Evolutionary conservation across 2,329 filamentous ascomycete species (phyloP).

Genomic region (Hymenotorrendiella dingleyae): DNA sequence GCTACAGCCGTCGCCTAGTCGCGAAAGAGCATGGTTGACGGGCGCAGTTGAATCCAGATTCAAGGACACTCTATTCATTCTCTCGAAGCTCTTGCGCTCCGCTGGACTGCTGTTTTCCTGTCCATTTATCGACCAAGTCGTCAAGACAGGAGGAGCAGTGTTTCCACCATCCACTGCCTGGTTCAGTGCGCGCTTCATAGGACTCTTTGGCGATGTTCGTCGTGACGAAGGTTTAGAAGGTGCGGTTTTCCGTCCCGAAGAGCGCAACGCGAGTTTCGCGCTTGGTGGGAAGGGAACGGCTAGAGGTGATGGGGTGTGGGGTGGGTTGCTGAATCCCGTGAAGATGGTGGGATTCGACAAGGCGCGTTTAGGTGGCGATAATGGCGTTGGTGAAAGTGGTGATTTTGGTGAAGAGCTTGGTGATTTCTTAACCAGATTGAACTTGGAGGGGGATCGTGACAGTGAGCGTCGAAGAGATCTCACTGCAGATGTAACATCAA

Average conservation of each 20-base stretch:
- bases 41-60: constrained; percentile 48
- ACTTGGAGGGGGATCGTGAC: constrained; percentile 91
- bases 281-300: constrained; percentile 61
- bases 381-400: constrained; percentile 52
- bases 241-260: constrained; percentile 54
- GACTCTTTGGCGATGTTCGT: constrained; percentile 73
- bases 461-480: constrained; percentile 80
- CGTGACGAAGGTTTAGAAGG: constrained; percentile 53
- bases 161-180: constrained; percentile 64
- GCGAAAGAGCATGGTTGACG: constrained; percentile 44
- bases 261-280: constrained; percentile 60
- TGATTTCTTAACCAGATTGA: constrained; percentile 52
- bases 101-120: constrained; percentile 42
- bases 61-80: constrained; percentile 40
- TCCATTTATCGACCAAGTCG: constrained; percentile 22
- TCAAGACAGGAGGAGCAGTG: constrained; percentile 42
- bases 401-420: constrained; percentile 44
- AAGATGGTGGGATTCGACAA: constrained; percentile 45
- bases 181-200: constrained; percentile 70
- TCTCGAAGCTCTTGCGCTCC: constrained; percentile 42
- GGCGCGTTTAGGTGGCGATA: constrained; percentile 40
- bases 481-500: constrained; percentile 76
- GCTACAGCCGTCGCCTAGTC: constrained; percentile 40
- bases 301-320: constrained; percentile 45
- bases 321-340: constrained; percentile 24